Conservation (phyloP, 2,329 filamentous ascomycete genomes). For the Grosmannia huntii region DNA sequence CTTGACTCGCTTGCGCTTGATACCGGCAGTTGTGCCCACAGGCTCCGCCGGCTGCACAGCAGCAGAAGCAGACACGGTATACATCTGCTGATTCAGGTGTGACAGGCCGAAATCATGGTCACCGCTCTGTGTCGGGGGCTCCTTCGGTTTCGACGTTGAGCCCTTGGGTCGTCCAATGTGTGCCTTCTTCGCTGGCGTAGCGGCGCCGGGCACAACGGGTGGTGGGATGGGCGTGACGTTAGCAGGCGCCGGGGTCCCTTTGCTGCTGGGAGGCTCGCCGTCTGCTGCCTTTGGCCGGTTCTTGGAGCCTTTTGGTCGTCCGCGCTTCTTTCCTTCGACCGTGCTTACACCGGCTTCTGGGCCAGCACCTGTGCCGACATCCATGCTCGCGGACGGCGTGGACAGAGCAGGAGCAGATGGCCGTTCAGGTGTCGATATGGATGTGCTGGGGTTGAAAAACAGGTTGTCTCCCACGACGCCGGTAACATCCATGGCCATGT, state of each 20-base stretch:
- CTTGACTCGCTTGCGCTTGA: constrained; percentile 20
- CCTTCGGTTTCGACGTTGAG: constrained; percentile 13
- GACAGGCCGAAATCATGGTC: background rate
- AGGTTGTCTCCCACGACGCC: constrained; percentile 12
- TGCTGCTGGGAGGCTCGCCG: background rate
- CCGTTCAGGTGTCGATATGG: background rate
- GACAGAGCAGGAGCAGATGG: background rate
- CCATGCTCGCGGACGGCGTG: background rate
- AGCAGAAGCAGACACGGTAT: background rate
- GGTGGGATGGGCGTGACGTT: constrained; percentile 11
- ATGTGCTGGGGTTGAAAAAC: constrained; percentile 1
- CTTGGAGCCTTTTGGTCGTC: constrained; percentile 39
- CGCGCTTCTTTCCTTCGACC: constrained; percentile 24
- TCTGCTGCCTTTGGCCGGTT: constrained; percentile 23
- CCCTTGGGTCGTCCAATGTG: constrained; percentile 29
- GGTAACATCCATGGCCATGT: constrained; percentile 18
- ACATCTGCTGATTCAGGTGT: background rate
- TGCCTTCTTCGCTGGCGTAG: constrained; percentile 13
- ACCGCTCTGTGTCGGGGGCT: constrained; percentile 17
- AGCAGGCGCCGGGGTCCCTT: background rate
- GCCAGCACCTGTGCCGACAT: background rate
- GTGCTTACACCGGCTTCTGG: background rate
- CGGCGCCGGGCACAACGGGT: constrained; percentile 12
- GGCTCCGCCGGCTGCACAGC: background rate
- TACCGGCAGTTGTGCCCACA: constrained; percentile 4